A percentile compares a stretch with the other conserved stretches of the same genome.
Conservation (phyloP, 805 yeast genomes). For the Candida ipomoeae region DNA sequence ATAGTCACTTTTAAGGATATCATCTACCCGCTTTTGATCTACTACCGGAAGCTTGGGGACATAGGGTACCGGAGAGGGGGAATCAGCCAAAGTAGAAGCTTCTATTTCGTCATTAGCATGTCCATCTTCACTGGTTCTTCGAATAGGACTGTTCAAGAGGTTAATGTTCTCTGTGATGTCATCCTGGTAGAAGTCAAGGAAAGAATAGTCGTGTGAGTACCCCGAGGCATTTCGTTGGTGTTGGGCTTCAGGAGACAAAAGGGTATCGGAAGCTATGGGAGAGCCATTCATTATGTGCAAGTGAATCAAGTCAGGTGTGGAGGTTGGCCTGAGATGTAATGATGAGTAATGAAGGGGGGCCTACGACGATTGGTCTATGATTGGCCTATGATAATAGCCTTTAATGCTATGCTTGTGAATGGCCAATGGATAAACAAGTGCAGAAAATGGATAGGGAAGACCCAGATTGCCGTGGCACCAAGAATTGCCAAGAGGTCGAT, state of each 20-base stretch:
- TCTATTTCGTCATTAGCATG: background rate
- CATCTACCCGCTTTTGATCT: slow-evolving; percentile 4
- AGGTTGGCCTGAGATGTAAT: background rate
- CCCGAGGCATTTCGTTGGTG: slow-evolving; percentile 31
- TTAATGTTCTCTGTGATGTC: slow-evolving; percentile 39
- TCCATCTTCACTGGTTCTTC: background rate
- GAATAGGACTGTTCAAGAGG: background rate
- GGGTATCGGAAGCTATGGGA: background rate
- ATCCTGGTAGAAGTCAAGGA: slow-evolving; percentile 33
- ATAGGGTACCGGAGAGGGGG: background rate
- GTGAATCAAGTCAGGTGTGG: background rate
- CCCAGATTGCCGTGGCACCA: background rate
- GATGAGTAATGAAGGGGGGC: too few species aligned
- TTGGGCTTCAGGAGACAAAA: background rate
- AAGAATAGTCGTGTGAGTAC: slow-evolving; percentile 34
- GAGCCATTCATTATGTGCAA: background rate
- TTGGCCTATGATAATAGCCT: too few species aligned
- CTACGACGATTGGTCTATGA: too few species aligned
- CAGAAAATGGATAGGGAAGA: background rate
- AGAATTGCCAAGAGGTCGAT: background rate
- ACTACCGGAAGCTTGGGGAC: slow-evolving; percentile 1
- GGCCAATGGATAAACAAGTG: background rate
- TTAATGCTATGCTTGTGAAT: background rate
- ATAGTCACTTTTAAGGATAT: slow-evolving; percentile 11
- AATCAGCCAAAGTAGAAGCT: background rate